phyloP scores from a whole-genome alignment of 164 flowering plant genomes.

The Umbellularia californica region DNA sequence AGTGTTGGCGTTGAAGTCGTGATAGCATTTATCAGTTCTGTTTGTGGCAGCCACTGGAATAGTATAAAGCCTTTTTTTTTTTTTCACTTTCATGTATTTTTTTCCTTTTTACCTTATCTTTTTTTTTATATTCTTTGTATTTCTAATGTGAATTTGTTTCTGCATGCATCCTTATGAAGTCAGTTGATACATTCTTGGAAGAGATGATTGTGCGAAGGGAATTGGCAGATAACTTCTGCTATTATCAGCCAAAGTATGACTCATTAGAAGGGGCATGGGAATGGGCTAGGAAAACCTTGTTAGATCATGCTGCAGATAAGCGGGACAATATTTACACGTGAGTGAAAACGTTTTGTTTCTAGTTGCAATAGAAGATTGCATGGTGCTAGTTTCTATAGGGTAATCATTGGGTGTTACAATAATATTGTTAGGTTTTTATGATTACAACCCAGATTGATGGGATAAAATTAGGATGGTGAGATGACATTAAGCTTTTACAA shows the following conservation, averaged over 20 bases:
- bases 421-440: too few species aligned
- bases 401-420: background rate
- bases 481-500: too few species aligned
- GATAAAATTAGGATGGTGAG: too few species aligned
- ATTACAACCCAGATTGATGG: too few species aligned
- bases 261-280: conserved; percentile 89
- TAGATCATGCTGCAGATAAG: conserved; percentile 84
- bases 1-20: background rate
- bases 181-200: conserved; percentile 83
- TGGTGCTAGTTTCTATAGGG: background rate
- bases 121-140: background rate
- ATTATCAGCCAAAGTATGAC: conserved; percentile 84
- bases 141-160: conserved; percentile 3
- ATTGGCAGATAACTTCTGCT: conserved; percentile 95
- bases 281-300: conserved; percentile 85
- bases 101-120: background rate
- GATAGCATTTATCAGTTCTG: background rate
- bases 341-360: conserved; percentile 19
- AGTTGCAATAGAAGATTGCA: background rate
- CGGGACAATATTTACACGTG: conserved; percentile 86
- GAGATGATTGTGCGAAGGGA: conserved; percentile 91
- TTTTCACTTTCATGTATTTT: background rate
- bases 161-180: conserved; percentile 39
- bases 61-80: background rate
- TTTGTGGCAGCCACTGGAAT: background rate